Percentiles rank a stretch among this genome's conserved stretches.
phyloP scores from a whole-genome alignment of 169 alveolate genomes.

The Plasmodium knowlesi region DNA sequence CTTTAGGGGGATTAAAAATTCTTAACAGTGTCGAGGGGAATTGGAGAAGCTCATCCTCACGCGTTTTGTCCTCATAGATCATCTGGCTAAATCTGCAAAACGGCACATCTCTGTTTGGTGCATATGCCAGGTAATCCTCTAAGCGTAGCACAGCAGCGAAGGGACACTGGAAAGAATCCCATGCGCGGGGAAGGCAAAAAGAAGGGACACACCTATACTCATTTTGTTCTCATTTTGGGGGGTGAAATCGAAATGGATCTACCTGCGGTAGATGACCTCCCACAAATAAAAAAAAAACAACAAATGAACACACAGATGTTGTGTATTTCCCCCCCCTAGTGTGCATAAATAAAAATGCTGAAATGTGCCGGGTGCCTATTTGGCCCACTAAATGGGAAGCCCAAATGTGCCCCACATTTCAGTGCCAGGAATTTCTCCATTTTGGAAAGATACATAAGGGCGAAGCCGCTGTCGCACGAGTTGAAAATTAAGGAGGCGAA shows the following conservation, averaged over 20 bases:
- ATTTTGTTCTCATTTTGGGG: background rate
- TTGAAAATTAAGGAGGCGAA: constrained; percentile 38
- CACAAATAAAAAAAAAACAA: background rate
- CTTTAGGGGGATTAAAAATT: background rate
- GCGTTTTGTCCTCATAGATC: background rate
- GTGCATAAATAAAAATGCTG: background rate
- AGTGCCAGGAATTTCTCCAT: constrained; percentile 35
- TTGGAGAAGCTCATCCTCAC: background rate
- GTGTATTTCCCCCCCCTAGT: background rate
- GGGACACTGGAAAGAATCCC: background rate
- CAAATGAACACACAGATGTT: background rate
- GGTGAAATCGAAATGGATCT: background rate
- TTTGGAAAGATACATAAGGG: constrained; percentile 70
- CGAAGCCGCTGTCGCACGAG: constrained; percentile 67
- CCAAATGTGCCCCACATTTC: background rate
- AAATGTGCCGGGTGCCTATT: background rate
- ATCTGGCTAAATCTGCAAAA: background rate
- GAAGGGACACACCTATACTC: background rate
- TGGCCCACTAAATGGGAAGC: background rate
- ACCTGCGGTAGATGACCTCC: background rate
- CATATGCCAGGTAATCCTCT: background rate
- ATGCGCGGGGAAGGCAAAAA: background rate
- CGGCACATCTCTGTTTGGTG: background rate
- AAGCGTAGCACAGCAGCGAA: background rate
- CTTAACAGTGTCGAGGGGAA: background rate